Percentiles rank a stretch among this genome's conserved stretches.
Conservation (phyloP, 2,329 filamentous ascomycete species). For the Venturia oleaginea region DNA sequence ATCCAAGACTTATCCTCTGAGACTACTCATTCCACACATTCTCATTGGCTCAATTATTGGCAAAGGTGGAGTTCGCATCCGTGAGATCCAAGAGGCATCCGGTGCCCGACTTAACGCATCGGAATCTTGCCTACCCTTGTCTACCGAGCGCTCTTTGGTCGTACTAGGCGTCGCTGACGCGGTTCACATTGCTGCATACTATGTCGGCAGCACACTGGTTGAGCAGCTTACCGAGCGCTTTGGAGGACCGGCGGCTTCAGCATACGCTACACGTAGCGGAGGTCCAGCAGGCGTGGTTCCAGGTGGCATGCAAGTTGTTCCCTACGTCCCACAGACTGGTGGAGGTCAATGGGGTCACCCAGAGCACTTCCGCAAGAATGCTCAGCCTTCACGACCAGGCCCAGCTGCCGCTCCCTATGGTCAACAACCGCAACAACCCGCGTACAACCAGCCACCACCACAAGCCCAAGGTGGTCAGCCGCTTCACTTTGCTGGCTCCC, state of each 20-base stretch:
- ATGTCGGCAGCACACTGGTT: slow-evolving; percentile 93
- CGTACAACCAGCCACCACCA: slow-evolving; percentile 41
- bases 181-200: slow-evolving; percentile 97
- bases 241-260: slow-evolving; percentile 90
- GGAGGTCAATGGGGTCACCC: slow-evolving; percentile 87
- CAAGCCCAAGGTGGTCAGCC: slow-evolving; percentile 41
- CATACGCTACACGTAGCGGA: slow-evolving; percentile 90
- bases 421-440: slow-evolving; percentile 34
- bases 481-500: slow-evolving; percentile 67
- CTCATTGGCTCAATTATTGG: slow-evolving; percentile 98
- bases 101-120: slow-evolving; percentile 95
- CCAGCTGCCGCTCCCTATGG: slow-evolving; percentile 67
- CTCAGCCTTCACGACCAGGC: slow-evolving; percentile 51
- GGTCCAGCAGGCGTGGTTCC: slow-evolving; percentile 89
- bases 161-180: slow-evolving; percentile 97
- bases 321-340: slow-evolving; percentile 87
- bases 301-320: slow-evolving; percentile 98
- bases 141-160: slow-evolving; percentile 93
- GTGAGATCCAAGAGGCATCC: slow-evolving; percentile 96
- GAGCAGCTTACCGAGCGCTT: slow-evolving; percentile 97
- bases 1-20: slow-evolving; percentile 94
- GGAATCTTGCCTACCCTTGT: slow-evolving; percentile 86
- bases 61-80: slow-evolving; percentile 90
- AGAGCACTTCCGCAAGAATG: slow-evolving; percentile 73
- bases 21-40: slow-evolving; percentile 90